These are phyloP conservation scores for Haplosporangium sp. DNA, from an alignment of 371 early-diverging fungal genomes.

Conservation along the genomic window DNA sequence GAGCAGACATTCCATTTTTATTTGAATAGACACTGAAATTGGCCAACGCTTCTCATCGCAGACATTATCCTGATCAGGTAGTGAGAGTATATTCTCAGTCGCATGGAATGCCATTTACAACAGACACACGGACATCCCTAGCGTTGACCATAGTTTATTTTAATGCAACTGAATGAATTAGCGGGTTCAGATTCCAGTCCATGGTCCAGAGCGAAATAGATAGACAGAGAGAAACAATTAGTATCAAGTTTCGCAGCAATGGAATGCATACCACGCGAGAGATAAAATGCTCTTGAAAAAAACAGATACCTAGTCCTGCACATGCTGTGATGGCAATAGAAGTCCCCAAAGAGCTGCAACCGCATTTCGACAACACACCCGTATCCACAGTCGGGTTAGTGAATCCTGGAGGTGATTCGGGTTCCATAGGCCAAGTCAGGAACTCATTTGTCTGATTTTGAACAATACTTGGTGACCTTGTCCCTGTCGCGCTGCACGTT, in stretches of 20 bases:
- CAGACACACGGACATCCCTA: conserved; percentile 59
- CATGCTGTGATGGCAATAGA: conserved; percentile 37
- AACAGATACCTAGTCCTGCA: neutral
- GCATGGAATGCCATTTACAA: conserved; percentile 23
- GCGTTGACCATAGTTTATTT: conserved; percentile 55
- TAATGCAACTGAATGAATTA: neutral
- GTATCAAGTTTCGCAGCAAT: neutral
- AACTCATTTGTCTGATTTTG: conserved; percentile 75
- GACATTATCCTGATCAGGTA: conserved; percentile 70
- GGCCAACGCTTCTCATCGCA: conserved; percentile 68
- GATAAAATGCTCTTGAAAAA: neutral
- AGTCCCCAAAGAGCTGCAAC: conserved; percentile 10
- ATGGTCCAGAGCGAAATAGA: neutral
- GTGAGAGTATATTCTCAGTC: conserved; percentile 68
- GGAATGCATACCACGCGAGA: neutral
- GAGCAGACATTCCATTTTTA: neutral
- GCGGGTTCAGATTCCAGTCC: neutral
- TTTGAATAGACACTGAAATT: neutral
- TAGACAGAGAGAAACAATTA: neutral
- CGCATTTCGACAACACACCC: conserved; percentile 56
- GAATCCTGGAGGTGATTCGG: conserved; percentile 57
- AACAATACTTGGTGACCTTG: conserved; percentile 74
- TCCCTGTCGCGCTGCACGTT: conserved; percentile 77
- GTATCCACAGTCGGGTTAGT: conserved; percentile 59
- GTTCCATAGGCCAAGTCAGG: conserved; percentile 58